Percentiles rank a stretch among this genome's conserved stretches.
phyloP scores from a whole-genome alignment of 202 grass and related monocot genomes.

The Cymbopogon flexuosus region DNA sequence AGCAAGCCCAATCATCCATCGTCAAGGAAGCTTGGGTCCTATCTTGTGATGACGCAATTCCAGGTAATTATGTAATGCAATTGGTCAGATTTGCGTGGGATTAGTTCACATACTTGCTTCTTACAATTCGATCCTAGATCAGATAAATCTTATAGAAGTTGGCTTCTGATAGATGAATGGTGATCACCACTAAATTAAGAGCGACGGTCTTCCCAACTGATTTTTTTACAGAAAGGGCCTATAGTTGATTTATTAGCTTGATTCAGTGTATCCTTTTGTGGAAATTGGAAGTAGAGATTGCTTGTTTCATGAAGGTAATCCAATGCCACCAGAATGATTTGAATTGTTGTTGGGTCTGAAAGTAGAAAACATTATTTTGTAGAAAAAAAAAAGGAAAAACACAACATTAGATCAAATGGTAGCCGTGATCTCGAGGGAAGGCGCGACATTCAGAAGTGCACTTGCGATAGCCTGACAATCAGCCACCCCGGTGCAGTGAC shows the following conservation, averaged over 20 bases:
- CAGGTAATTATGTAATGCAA: conserved; percentile 52
- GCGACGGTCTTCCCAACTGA: not conserved
- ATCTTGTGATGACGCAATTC: conserved; percentile 84
- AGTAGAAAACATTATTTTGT: not conserved
- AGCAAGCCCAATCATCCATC: conserved; percentile 72
- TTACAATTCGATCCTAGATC: conserved; percentile 3
- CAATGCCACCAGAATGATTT: not conserved
- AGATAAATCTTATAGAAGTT: not conserved
- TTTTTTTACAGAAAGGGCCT: conserved; percentile 15
- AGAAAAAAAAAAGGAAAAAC: not conserved
- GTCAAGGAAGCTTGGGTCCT: conserved; percentile 75
- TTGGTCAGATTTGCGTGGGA: not conserved
- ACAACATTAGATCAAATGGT: too few species aligned
- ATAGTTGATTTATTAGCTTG: not conserved
- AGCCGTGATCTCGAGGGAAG: too few species aligned
- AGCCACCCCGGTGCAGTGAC: too few species aligned
- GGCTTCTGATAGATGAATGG: not conserved
- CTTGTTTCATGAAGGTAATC: not conserved
- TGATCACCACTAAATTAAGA: not conserved
- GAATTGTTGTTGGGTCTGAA: not conserved
- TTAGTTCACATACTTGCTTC: not conserved
- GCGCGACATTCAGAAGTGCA: too few species aligned
- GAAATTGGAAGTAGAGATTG: not conserved
- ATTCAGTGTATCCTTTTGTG: not conserved
- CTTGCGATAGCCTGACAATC: too few species aligned